Base-by-base conservation (phyloP, 2,329 filamentous ascomycete species). In the Neurospora crassa region DNA sequence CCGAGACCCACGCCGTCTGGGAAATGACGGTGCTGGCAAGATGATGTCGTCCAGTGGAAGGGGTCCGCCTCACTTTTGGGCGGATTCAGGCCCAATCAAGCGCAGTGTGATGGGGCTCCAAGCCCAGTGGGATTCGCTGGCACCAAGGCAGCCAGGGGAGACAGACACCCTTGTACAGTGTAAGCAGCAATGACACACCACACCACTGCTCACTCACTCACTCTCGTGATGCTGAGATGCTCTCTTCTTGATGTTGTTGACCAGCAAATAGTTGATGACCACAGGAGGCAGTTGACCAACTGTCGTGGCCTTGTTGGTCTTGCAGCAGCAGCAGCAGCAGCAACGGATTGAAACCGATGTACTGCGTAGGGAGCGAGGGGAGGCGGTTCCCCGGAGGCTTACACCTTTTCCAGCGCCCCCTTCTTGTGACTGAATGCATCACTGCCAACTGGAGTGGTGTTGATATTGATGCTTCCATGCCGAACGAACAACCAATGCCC, bases 31-130 rank as follows among this genome's bases (percentile, higher is more conserved):
- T 59, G 47, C 47, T 5, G 5, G 24, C 20, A 24, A 63, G 14
- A 63, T 63, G 29, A 63, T 63, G 29, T 63, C 16, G 29, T 63
- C 53, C 53, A 63, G 24, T 63, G 53, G 69, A 70, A 75, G 45
- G 24, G 69, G 41, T 47, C 72, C 71, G 69, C 75, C 75, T 76
- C 75, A 75, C 75, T 76, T 75, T 74, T 72, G n/a, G 16, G 42
- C 5, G 24, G 29, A 47, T 14, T 20, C n/a, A 37, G 59, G 40
- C 43, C 75, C 75, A 76, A 76, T 76, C 71, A 72, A 7, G 40
- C 37, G n/a, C 5, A 18, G 67, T 70, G 73, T 75, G 73, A 74
- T 20, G 68, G 71, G 41, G 41, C 73, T 72, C 72, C 73, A 74
- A 74, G 53, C 53, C 16, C 72, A 69, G 70, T 67, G 68, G 47